A percentile compares a stretch with the other conserved stretches of the same genome.
These are phyloP conservation scores for Vitis riparia DNA, from an alignment of 164 flowering plant species.

Conservation along the genomic window DNA sequence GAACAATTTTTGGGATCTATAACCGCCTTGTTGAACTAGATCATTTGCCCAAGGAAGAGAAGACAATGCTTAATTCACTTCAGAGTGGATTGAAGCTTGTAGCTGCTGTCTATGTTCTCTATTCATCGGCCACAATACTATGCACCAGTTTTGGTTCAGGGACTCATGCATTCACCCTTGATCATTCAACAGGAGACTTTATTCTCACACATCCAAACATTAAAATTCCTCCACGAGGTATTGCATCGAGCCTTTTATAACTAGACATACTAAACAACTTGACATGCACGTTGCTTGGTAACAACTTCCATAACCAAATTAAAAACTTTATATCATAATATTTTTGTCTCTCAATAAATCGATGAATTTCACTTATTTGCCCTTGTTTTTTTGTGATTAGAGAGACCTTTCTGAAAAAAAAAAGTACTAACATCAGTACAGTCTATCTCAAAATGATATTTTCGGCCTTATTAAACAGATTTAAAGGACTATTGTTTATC, in stretches of 20 bases:
- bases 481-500: too few relatives aligned
- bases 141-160: slow-evolving; percentile 90
- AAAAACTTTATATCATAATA: too few relatives aligned
- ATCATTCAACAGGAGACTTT: slow-evolving; percentile 88
- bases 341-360: too few relatives aligned
- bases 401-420: too few relatives aligned
- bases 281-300: too few relatives aligned
- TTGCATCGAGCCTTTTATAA: neutral
- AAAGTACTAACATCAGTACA: too few relatives aligned
- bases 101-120: slow-evolving; percentile 89
- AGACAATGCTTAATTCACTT: slow-evolving; percentile 78
- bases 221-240: slow-evolving; percentile 90
- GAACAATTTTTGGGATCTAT: slow-evolving; percentile 93
- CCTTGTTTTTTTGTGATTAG: too few relatives aligned
- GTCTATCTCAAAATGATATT: too few relatives aligned
- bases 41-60: slow-evolving; percentile 73
- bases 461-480: too few relatives aligned
- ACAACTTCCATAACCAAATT: too few relatives aligned
- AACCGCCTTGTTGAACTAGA: slow-evolving; percentile 75
- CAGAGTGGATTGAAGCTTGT: slow-evolving; percentile 83
- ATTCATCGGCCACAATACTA: slow-evolving; percentile 93
- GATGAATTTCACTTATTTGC: too few relatives aligned
- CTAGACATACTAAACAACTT: neutral
- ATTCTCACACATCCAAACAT: slow-evolving; percentile 82
- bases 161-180: slow-evolving; percentile 87